Evolutionary conservation across 2,329 filamentous ascomycete species (phyloP).

Genomic region (Fusarium udum): DNA sequence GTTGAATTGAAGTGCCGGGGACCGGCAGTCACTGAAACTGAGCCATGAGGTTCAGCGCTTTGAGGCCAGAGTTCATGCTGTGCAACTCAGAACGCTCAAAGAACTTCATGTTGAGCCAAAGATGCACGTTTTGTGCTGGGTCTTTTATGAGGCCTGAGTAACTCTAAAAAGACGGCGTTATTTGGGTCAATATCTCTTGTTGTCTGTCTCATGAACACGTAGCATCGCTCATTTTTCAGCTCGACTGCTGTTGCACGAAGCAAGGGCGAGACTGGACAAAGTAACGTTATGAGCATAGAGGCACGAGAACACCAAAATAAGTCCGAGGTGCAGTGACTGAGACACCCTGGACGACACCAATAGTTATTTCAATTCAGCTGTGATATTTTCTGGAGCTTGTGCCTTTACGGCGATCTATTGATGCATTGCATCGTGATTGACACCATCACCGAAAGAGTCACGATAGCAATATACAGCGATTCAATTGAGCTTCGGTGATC

Average conservation of each 20-base stretch:
- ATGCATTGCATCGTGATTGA: background rate
- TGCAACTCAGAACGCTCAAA: constrained; percentile 1
- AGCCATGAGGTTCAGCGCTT: background rate
- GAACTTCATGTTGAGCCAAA: background rate
- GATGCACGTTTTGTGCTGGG: background rate
- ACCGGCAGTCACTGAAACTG: constrained; percentile 14
- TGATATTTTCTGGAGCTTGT: background rate
- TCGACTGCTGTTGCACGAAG: constrained; percentile 2
- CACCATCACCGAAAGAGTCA: background rate
- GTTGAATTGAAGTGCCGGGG: constrained; percentile 3
- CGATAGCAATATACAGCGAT: background rate
- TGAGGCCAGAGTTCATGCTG: constrained; percentile 1
- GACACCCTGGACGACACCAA: background rate
- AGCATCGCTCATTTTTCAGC: background rate
- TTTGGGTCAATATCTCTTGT: background rate
- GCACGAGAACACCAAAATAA: background rate
- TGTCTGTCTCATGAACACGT: background rate
- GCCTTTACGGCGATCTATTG: background rate
- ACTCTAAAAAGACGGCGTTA: background rate
- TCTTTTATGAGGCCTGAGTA: background rate
- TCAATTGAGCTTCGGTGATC: background rate
- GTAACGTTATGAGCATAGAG: background rate
- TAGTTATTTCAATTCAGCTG: background rate
- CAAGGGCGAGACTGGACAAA: background rate
- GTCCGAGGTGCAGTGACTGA: background rate